These are phyloP conservation scores for Albatrellus ellisii DNA, from an alignment of 768 basidiomycete genomes.

Conservation along the genomic window DNA sequence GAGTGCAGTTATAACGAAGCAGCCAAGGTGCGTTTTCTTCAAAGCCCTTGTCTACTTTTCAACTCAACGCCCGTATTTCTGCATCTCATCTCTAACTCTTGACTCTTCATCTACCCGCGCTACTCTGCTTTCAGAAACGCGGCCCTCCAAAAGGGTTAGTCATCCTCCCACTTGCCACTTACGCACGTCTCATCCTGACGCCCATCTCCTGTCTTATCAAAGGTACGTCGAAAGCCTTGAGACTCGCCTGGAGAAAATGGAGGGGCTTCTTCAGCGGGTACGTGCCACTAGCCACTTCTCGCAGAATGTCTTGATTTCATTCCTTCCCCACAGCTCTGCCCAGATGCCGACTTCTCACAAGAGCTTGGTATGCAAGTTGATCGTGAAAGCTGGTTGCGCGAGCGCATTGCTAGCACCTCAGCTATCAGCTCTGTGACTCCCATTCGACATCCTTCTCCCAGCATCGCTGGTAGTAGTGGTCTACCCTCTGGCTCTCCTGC, in stretches of 20 bases:
- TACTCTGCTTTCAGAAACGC: constrained; percentile 25
- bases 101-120: constrained; percentile 1
- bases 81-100: background rate
- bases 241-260: constrained; percentile 31
- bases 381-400: constrained; percentile 22
- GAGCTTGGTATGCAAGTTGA: constrained; percentile 38
- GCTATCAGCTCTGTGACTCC: background rate
- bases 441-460: background rate
- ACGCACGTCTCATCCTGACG: constrained; percentile 1
- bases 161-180: background rate
- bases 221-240: constrained; percentile 28
- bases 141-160: constrained; percentile 52
- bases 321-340: constrained; percentile 40
- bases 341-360: constrained; percentile 46
- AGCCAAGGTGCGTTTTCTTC: constrained; percentile 42
- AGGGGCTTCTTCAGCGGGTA: constrained; percentile 24
- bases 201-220: no score
- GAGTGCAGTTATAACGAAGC: constrained; percentile 61
- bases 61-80: no score
- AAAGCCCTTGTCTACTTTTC: no score
- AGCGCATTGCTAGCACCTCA: constrained; percentile 5
- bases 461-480: background rate
- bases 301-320: background rate
- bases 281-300: constrained; percentile 7
- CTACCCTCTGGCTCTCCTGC: background rate